Base-by-base conservation (phyloP, 2,329 filamentous ascomycete genomes). In the Aspergillaceae sp. region DNA sequence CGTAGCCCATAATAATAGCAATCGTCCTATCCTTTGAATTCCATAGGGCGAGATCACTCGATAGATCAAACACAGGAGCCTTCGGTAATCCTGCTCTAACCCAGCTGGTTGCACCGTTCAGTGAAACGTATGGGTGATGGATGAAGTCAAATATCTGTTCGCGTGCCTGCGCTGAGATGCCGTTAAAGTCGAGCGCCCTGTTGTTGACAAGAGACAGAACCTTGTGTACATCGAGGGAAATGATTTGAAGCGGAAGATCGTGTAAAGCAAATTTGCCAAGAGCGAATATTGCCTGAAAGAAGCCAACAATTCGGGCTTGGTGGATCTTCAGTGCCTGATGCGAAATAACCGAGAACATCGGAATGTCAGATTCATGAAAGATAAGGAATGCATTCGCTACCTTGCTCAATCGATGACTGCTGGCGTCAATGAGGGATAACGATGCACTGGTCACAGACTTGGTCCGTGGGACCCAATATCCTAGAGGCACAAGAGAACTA, bases 1-100 rank as follows among this genome's bases (percentile, higher is more conserved):
- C 61, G 62, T 98, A 98, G 8, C 92, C 92, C 41, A 84, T 76
- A 2, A 89, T 57, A 35, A 95, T 86, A 9, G 91, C 89, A 69
- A 83, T 73, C n/a, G 76, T 66, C 27, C 81, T 74, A 62, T 85
- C 82, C 48, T 86, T 84, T 10, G 75, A 73, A 29, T 78, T 76
- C 86, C 86, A 91, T 44, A 80, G 75, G 1, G 82, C 81, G 44
- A 88, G 67, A 28, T 72, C 74, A 75, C 56, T 85, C 75, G 26
- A 65, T 7, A 61, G 45, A 30, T 53, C 41, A 8, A 49, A 45
- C 3, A 58, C 47, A 11, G 49, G 48, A 41, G 47, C 44, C 40
- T 53, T 57, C 27, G 46, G 51, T 10, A 50, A 47, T 37, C 48
- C 57, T 44, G 57, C 50, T 40, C 55, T 60, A 26, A 61, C 50